Base-by-base conservation (phyloP, 495 filamentous ascomycete species). In the Talaromyces thailandensis region DNA sequence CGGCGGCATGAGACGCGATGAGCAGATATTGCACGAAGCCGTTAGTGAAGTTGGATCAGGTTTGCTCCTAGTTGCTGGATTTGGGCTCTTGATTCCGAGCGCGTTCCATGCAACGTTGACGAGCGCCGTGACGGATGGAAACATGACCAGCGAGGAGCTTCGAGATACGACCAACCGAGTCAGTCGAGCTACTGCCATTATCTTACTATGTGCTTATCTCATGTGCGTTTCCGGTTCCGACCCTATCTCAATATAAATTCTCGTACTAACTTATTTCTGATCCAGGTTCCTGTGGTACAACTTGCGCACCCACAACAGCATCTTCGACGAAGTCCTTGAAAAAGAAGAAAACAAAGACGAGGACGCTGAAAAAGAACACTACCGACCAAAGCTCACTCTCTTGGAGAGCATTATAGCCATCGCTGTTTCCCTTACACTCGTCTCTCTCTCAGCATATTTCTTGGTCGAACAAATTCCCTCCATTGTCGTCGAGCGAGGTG, bases 41-140 rank as follows among this genome's bases (percentile, higher is more conserved):
- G 81, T 96, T 26, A 89, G 86, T 62, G 92, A 96, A 75, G 88
- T 89, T 9, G 91, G 92, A 16, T 87, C 83, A 60, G 91, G 89
- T 6, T 72, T 96, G 57, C 75, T 97, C 55, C 77, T 96, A 55
- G 91, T 92, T 43, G 92, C 92, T 56, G 88, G 88, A 2, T 84
- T 96, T 67, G 91, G 89, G 29, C 82, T 98, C 8, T 79, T 92
- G 58, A 88, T 96, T 50, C 93, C 93, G 1, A 87, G 88, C 35
- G 88, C 89, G 21, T 97, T 92, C 71, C 78, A 81, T 65, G 78
- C 82, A 56, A 84, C 88, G 0, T 75, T 94, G 50, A 71, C 66
- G 11, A 70, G 70, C 18, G 64, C 75, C 37, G 73, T 74, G 24
- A 40, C 37, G 48, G 50, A 62, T n/a, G 40, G 23, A 3, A 21